Evolutionary conservation across 768 basidiomycete genomes (phyloP).

Genomic region (Suillus discolor): DNA sequence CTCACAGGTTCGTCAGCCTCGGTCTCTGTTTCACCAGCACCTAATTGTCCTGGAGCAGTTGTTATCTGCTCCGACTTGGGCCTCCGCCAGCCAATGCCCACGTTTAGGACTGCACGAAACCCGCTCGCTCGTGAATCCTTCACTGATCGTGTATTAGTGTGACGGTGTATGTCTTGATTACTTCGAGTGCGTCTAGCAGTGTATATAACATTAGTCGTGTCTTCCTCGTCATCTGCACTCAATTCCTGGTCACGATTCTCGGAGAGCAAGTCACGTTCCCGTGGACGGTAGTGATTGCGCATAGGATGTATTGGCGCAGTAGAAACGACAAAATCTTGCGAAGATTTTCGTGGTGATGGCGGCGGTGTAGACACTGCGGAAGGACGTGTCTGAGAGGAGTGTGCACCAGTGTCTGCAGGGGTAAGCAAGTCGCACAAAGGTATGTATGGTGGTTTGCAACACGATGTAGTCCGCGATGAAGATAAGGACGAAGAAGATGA

Average conservation of each 20-base stretch:
- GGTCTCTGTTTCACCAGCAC: slow-evolving; percentile 80
- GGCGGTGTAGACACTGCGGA: background rate
- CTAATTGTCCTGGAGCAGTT: slow-evolving; percentile 58
- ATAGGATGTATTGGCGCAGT: background rate
- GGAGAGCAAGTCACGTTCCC: slow-evolving; percentile 8
- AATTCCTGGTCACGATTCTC: slow-evolving; percentile 3
- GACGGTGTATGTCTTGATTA: slow-evolving; percentile 23
- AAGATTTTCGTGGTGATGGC: background rate
- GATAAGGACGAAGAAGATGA: background rate
- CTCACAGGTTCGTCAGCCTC: slow-evolving; percentile 78
- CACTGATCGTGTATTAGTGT: slow-evolving; percentile 6
- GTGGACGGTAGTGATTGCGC: slow-evolving; percentile 10
- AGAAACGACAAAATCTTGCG: background rate
- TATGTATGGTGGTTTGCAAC: slow-evolving; percentile 5
- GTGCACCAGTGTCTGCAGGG: slow-evolving; percentile 5
- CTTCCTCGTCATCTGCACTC: slow-evolving; percentile 6
- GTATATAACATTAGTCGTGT: slow-evolving; percentile 17
- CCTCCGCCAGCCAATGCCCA: slow-evolving; percentile 33
- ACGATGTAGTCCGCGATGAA: background rate
- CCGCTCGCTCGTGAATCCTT: slow-evolving; percentile 20
- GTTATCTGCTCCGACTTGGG: slow-evolving; percentile 52
- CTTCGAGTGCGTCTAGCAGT: slow-evolving; percentile 26
- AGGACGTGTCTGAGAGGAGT: background rate
- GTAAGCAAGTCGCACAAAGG: slow-evolving; percentile 10
- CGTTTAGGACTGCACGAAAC: slow-evolving; percentile 27